Conservation (phyloP, 202 grass and related monocot species). For the Dendrocalamus latiflorus region DNA sequence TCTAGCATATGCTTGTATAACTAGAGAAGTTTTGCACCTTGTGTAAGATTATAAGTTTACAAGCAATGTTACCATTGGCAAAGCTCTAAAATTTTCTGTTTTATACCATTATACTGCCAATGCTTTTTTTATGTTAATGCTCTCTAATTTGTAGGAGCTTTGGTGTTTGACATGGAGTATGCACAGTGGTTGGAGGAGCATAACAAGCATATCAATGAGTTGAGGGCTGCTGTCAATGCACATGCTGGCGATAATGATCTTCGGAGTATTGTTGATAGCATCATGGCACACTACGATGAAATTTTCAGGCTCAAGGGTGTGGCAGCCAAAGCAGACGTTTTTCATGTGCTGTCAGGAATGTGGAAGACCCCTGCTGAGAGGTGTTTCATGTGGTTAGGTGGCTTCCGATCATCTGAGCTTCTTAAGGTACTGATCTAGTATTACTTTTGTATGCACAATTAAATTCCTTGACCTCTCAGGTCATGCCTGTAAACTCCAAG, state of each 20-base stretch:
- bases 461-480: not conserved
- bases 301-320: constrained; percentile 79
- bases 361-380: constrained; percentile 91
- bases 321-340: constrained; percentile 77
- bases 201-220: constrained; percentile 64
- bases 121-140: constrained; percentile 9
- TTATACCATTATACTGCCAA: not conserved
- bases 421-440: constrained; percentile 56
- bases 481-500: not conserved
- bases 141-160: constrained; percentile 54
- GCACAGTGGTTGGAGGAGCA: constrained; percentile 82
- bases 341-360: constrained; percentile 83
- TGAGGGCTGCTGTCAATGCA: constrained; percentile 60
- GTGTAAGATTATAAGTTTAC: not conserved
- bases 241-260: constrained; percentile 62
- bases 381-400: constrained; percentile 91
- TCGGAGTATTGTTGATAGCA: constrained; percentile 47
- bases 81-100: not conserved
- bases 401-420: constrained; percentile 79
- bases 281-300: constrained; percentile 70
- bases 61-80: not conserved
- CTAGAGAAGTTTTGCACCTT: constrained; percentile 11
- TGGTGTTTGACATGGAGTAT: constrained; percentile 88
- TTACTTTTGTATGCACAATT: constrained; percentile 8
- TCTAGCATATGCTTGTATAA: not conserved